Conservation (phyloP, 108 stramenopile genomes). For the Nitzschia palea region DNA sequence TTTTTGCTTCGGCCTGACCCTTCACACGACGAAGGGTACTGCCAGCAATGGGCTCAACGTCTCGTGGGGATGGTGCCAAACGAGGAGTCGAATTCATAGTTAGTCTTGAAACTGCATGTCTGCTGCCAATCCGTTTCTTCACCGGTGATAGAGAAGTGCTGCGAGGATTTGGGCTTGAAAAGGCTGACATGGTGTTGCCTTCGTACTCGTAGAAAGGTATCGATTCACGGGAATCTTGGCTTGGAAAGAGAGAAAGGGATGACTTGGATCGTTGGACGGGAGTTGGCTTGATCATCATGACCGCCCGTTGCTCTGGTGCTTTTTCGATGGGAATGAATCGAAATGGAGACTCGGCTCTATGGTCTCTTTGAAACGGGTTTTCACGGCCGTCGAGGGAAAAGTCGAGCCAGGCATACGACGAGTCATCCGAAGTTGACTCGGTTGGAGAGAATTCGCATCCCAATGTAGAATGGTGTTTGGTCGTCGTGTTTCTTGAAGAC, state of each 20-base stretch:
- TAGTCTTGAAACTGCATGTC: no score
- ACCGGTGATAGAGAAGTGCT: no score
- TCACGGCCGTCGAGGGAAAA: constrained; percentile 12
- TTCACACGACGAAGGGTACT: background rate
- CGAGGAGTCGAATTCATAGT: background rate
- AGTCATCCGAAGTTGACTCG: background rate
- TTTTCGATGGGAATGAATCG: background rate
- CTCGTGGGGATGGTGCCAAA: constrained; percentile 1
- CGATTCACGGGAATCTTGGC: background rate
- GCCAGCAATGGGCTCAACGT: constrained; percentile 7
- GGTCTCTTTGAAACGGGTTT: constrained; percentile 5
- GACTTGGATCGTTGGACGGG: constrained; percentile 4
- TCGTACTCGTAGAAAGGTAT: no score
- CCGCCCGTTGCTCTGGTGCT: background rate
- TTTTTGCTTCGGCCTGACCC: background rate
- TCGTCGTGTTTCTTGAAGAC: background rate
- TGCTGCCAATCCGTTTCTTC: no score
- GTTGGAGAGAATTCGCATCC: background rate
- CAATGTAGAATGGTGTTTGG: background rate
- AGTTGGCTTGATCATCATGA: background rate
- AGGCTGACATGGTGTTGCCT: no score
- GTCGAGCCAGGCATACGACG: background rate
- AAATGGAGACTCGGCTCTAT: background rate
- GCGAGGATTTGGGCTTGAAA: no score
- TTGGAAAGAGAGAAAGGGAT: background rate